These are phyloP conservation scores for Ophiostoma ips DNA, from an alignment of 2,329 filamentous ascomycete genomes.

Conservation along the genomic window DNA sequence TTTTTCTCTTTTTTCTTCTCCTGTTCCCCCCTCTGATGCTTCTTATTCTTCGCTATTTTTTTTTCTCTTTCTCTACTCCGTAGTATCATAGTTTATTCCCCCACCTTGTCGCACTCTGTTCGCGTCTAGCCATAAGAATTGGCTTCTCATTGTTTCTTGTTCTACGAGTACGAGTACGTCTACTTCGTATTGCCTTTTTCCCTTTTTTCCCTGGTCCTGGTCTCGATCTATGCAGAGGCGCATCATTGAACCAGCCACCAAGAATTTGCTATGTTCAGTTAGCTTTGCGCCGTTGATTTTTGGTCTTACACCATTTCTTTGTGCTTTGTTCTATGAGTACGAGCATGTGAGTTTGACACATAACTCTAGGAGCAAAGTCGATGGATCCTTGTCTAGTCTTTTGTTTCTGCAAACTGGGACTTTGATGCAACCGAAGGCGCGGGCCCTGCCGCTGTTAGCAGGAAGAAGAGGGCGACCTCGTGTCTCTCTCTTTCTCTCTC, in stretches of 20 bases:
- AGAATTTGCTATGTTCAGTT: neutral
- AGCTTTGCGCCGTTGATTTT: constrained; percentile 6
- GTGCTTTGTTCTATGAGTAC: neutral
- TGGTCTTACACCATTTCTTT: neutral
- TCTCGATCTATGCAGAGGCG: neutral
- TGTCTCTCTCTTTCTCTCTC: neutral
- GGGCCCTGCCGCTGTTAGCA: constrained; percentile 2
- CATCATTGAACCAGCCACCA: neutral
- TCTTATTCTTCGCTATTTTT: too few species aligned
- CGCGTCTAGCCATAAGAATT: too few species aligned
- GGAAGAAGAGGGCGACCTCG: neutral
- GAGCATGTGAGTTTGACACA: neutral
- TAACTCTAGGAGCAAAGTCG: neutral
- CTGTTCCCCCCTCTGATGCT: too few species aligned
- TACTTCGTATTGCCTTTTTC: too few species aligned
- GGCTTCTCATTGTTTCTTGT: neutral
- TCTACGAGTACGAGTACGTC: too few species aligned
- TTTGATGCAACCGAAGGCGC: constrained; percentile 1
- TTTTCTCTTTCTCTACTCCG: neutral
- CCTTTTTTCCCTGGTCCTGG: neutral
- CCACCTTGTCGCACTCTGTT: too few species aligned
- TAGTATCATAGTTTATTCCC: neutral
- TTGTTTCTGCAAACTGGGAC: neutral
- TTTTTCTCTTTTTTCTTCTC: too few species aligned
- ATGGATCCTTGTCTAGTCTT: neutral